These are phyloP conservation scores for Argentina anserina DNA, from an alignment of 306 rosid genomes.

Conservation along the genomic window DNA sequence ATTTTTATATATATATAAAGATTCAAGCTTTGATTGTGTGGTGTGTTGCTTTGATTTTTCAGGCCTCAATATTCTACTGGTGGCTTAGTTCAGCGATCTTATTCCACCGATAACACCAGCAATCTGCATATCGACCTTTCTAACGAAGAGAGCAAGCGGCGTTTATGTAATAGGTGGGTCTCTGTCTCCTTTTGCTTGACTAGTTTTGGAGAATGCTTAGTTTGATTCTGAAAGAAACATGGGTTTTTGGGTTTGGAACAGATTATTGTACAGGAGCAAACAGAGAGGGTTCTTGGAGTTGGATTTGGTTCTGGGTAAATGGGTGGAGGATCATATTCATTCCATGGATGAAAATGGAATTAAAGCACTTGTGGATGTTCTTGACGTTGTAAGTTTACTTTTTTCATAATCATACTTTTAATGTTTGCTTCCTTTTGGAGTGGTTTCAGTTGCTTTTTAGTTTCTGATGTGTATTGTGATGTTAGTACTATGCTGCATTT, in stretches of 20 bases:
- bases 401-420: neutral
- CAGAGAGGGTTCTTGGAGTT: slow-evolving; percentile 84
- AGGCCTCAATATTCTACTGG: slow-evolving; percentile 23
- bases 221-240: neutral
- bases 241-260: slow-evolving; percentile 18
- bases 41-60: neutral
- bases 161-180: slow-evolving; percentile 77
- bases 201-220: neutral
- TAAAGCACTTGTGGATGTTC: slow-evolving; percentile 58
- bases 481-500: neutral
- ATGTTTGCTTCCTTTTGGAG: neutral
- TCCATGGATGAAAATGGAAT: slow-evolving; percentile 67
- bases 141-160: slow-evolving; percentile 65
- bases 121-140: slow-evolving; percentile 55
- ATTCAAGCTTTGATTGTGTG: neutral
- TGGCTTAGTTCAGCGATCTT: slow-evolving; percentile 13
- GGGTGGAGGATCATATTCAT: slow-evolving; percentile 76
- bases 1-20: neutral
- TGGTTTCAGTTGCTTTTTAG: neutral
- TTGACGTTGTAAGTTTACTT: slow-evolving; percentile 54
- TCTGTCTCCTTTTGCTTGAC: neutral
- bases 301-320: slow-evolving; percentile 88
- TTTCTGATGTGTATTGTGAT: neutral
- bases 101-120: slow-evolving; percentile 10
- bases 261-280: slow-evolving; percentile 79